Percentiles rank a stretch among this genome's conserved stretches.
Evolutionary conservation across 306 rosid species (phyloP).

Genomic region (Myrica gale): DNA sequence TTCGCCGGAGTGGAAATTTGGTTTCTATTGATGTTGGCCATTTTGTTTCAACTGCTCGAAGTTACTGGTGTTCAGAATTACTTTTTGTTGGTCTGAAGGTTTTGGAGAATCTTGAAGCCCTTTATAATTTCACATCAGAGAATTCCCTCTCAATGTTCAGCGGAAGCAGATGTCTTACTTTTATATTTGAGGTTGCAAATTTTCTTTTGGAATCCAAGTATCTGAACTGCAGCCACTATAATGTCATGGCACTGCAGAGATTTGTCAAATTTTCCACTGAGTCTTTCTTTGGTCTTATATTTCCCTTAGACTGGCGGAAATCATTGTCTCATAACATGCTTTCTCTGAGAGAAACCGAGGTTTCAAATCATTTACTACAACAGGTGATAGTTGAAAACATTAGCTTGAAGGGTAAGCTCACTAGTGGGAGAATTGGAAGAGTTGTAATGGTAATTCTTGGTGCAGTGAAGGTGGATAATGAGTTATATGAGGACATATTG

Average conservation of each 20-base stretch:
- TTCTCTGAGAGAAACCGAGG: conserved; percentile 38
- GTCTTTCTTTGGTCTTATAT: conserved; percentile 17
- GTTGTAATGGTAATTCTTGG: conserved; percentile 50
- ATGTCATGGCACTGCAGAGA: conserved; percentile 19
- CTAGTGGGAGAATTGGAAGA: conserved; percentile 53
- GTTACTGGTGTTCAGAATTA: conserved; percentile 57
- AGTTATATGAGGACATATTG: conserved; percentile 22
- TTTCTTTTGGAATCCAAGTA: conserved; percentile 42
- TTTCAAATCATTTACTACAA: conserved; percentile 28
- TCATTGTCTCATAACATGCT: conserved; percentile 36
- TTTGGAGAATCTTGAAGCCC: conserved; percentile 42
- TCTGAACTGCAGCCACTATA: conserved; percentile 14
- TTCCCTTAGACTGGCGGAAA: conserved; percentile 47
- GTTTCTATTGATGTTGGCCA: conserved; percentile 35
- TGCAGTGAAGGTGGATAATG: conserved; percentile 21
- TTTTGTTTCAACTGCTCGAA: conserved; percentile 39
- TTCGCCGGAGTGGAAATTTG: conserved; percentile 37
- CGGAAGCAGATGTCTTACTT: conserved; percentile 36
- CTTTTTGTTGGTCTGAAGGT: conserved; percentile 49
- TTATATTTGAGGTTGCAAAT: conserved; percentile 47
- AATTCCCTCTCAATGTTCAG: conserved; percentile 18
- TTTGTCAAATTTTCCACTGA: conserved; percentile 29
- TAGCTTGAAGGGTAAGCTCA: conserved; percentile 15
- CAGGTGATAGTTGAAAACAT: conserved; percentile 31
- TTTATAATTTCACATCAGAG: conserved; percentile 28